Conservation (phyloP, 73 alveolate genomes). For the Paramecium sexaurelia region DNA sequence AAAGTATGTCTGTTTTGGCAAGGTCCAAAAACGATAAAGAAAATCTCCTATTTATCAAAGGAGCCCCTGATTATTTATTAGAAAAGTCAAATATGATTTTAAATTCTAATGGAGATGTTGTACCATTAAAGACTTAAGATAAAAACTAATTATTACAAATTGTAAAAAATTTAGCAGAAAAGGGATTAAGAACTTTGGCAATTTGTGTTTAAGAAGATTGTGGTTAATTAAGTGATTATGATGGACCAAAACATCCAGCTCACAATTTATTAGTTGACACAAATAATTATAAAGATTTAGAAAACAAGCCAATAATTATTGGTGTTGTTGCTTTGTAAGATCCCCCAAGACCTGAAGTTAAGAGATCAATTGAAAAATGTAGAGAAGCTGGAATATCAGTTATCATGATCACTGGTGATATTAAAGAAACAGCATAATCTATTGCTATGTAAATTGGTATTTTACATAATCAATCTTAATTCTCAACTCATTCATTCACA, state of each 20-base stretch:
- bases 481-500: conserved; percentile 71
- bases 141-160: background rate
- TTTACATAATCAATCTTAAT: conserved; percentile 58
- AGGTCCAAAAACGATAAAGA: conserved; percentile 69
- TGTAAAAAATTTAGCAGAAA: conserved; percentile 50
- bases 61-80: conserved; percentile 92
- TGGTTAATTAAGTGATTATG: conserved; percentile 68
- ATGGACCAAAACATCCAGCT: conserved; percentile 76
- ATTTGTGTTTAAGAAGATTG: conserved; percentile 64
- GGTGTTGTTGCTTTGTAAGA: conserved; percentile 93
- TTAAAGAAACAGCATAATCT: conserved; percentile 94
- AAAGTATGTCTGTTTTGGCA: conserved; percentile 96
- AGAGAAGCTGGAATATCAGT: conserved; percentile 97
- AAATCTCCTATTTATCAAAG: conserved; percentile 91
- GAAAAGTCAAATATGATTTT: conserved; percentile 74
- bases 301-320: conserved; percentile 80
- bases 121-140: background rate
- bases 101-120: conserved; percentile 69
- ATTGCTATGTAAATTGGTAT: conserved; percentile 93
- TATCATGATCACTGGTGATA: conserved; percentile 98
- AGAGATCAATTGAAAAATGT: conserved; percentile 88
- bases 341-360: conserved; percentile 96
- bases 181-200: conserved; percentile 74
- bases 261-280: conserved; percentile 62
- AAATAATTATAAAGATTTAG: conserved; percentile 69